These are phyloP conservation scores for Carex cristatella DNA, from an alignment of 176 grass and related monocot genomes.

Conservation along the genomic window DNA sequence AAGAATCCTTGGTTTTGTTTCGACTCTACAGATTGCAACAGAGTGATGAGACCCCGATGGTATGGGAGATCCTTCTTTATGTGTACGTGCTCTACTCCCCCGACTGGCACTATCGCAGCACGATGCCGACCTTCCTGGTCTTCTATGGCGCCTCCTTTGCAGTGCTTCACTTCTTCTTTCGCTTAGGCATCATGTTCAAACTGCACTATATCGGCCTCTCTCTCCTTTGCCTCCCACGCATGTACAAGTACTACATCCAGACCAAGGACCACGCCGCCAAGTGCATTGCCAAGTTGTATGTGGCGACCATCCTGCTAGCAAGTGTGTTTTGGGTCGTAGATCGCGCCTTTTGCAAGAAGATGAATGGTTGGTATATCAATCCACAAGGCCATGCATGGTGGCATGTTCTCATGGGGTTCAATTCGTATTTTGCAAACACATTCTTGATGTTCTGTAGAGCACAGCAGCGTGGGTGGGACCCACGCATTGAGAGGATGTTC, in stretches of 20 bases:
- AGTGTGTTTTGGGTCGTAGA: slow-evolving; percentile 65
- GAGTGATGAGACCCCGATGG: slow-evolving; percentile 86
- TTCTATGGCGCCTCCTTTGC: slow-evolving; percentile 73
- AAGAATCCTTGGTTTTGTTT: not conserved
- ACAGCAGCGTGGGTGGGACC: slow-evolving; percentile 69
- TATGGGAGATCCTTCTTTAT: slow-evolving; percentile 82
- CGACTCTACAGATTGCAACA: slow-evolving; percentile 56
- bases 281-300: slow-evolving; percentile 60
- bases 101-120: slow-evolving; percentile 81
- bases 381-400: slow-evolving; percentile 85
- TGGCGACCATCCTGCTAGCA: slow-evolving; percentile 44
- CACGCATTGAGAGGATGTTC: slow-evolving; percentile 35
- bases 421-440: slow-evolving; percentile 78
- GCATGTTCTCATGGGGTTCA: slow-evolving; percentile 85
- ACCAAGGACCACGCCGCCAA: slow-evolving; percentile 61
- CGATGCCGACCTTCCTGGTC: slow-evolving; percentile 85
- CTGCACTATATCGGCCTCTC: slow-evolving; percentile 68
- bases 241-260: slow-evolving; percentile 96
- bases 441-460: slow-evolving; percentile 89
- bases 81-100: slow-evolving; percentile 89
- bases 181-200: slow-evolving; percentile 68
- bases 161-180: slow-evolving; percentile 52
- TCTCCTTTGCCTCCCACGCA: slow-evolving; percentile 72
- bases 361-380: slow-evolving; percentile 65
- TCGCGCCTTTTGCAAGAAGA: slow-evolving; percentile 63